Evolutionary conservation across 2,329 filamentous ascomycete species (phyloP), one percentile per base, ranked within the genome.

Genomic region (Beauveria australis): DNA sequence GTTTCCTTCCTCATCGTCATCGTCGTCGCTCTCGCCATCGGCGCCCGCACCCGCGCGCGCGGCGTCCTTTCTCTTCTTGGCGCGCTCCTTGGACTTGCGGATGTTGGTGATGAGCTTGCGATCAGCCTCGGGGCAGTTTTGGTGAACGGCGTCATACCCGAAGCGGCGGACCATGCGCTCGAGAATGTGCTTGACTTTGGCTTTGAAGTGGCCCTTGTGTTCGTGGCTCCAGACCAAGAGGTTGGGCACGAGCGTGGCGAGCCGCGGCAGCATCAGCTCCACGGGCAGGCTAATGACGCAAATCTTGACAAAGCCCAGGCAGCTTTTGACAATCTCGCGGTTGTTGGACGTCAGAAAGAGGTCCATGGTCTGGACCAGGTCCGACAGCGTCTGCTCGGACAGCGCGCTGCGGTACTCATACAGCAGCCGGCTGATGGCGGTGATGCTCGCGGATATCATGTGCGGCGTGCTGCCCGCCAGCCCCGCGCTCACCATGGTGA

Each of bases 361-460:
- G 70, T 96, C 92, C 81, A 99, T 92, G 2, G 94, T 96, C 71
- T 95, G 88, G 10, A 99, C 91, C 9, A 99, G 80, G 65, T 97
- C 93, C 10, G 84, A 80, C 47, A 96, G 81, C 3, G 91, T 89
- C 63, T 87, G 82, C 10, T 83, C 76, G 61, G 83, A 84, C 33
- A 97, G 78, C 28, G 82, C 75, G 33, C 83, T 79, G 65, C 91
- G 88, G 79, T 96, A 99, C 71, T 97, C 89, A 74, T 92, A 97
- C 33, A 99, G 83, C 28, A 97, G 86, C n/a, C 94, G 86, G 16
- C 92, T 94, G 43, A 99, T 83, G 16, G 94, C 93, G 0, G 92
- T 97, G 71, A 99, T 92, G n/a, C 91, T 92, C 0, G 94, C 94
- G 7, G 91, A 96, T 64, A 97, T 92, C 92, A 97, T 97, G 77